phyloP scores from a whole-genome alignment of 805 yeast species.

The Pichia deserticola region DNA sequence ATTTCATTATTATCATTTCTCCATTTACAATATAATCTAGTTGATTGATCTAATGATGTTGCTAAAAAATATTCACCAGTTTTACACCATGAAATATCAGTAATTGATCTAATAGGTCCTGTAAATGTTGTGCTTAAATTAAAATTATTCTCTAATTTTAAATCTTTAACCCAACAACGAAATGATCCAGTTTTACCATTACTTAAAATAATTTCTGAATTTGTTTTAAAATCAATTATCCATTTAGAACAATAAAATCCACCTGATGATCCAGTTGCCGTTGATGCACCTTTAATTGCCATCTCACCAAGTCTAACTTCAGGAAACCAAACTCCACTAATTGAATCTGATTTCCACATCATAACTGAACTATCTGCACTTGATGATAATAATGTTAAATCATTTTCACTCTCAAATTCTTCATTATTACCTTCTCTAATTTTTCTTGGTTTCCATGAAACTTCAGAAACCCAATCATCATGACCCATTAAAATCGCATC shows the following conservation, averaged over 20 bases:
- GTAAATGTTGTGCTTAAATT: slow-evolving; percentile 49
- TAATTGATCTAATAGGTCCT: slow-evolving; percentile 69
- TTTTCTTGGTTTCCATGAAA: slow-evolving; percentile 66
- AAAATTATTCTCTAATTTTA: slow-evolving; percentile 7
- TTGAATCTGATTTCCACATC: slow-evolving; percentile 85
- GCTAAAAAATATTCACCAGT: slow-evolving; percentile 61
- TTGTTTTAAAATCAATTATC: slow-evolving; percentile 39
- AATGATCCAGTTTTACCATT: slow-evolving; percentile 92
- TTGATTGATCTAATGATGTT: slow-evolving; percentile 90
- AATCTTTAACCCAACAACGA: slow-evolving; percentile 53
- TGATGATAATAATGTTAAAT: slow-evolving; percentile 62
- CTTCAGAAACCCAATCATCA: slow-evolving; percentile 92
- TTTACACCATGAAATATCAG: slow-evolving; percentile 71
- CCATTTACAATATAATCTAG: slow-evolving; percentile 70
- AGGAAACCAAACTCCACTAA: slow-evolving; percentile 88
- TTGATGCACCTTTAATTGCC: slow-evolving; percentile 92
- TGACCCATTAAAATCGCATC: slow-evolving; percentile 97
- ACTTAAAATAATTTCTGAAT: slow-evolving; percentile 51
- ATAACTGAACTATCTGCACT: slow-evolving; percentile 91
- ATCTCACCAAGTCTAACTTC: slow-evolving; percentile 79
- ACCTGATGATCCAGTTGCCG: slow-evolving; percentile 91
- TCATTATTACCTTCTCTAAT: background rate
- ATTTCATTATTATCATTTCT: slow-evolving; percentile 23
- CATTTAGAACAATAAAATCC: slow-evolving; percentile 63
- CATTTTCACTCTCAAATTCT: slow-evolving; percentile 9